Percentiles rank a stretch among this genome's conserved stretches.
phyloP scores from a whole-genome alignment of 2,329 filamentous ascomycete genomes.

The Chaetomium olivaceum region DNA sequence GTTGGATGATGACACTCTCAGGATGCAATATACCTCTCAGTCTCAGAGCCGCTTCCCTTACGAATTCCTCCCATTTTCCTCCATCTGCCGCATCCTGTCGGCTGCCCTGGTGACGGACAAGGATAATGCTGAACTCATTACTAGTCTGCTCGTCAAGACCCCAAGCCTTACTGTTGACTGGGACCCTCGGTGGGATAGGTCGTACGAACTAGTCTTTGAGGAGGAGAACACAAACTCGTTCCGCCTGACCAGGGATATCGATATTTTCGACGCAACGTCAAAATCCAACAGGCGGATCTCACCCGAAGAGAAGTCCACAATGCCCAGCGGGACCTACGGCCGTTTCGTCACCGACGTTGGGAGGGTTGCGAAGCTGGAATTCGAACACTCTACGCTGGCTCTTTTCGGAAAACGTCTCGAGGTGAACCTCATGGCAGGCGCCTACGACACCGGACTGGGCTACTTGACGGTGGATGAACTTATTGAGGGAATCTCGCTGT shows the following conservation, averaged over 20 bases:
- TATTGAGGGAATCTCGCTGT: slow-evolving; percentile 71
- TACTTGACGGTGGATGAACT: slow-evolving; percentile 61
- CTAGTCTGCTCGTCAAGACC: slow-evolving; percentile 67
- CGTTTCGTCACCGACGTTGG: slow-evolving; percentile 76
- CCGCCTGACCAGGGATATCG: slow-evolving; percentile 62
- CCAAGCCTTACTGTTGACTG: slow-evolving; percentile 75
- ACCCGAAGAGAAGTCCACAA: slow-evolving; percentile 56
- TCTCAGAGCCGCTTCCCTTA: slow-evolving; percentile 80
- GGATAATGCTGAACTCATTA: slow-evolving; percentile 48
- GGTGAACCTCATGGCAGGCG: slow-evolving; percentile 61
- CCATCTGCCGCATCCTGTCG: slow-evolving; percentile 67
- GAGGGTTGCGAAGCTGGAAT: slow-evolving; percentile 74
- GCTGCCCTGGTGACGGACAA: slow-evolving; percentile 44
- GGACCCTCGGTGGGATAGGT: slow-evolving; percentile 66
- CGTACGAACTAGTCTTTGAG: slow-evolving; percentile 76
- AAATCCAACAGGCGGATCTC: slow-evolving; percentile 48
- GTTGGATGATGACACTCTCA: slow-evolving; percentile 56
- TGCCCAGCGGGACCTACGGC: slow-evolving; percentile 66
- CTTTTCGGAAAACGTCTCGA: slow-evolving; percentile 77
- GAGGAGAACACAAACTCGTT: slow-evolving; percentile 84
- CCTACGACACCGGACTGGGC: slow-evolving; percentile 54
- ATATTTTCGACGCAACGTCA: slow-evolving; percentile 59
- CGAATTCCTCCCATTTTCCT: slow-evolving; percentile 77
- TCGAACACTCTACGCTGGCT: slow-evolving; percentile 75
- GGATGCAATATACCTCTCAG: slow-evolving; percentile 63